These are phyloP conservation scores for Dissophora ornata DNA, from an alignment of 192 early-diverging fungal species.

Conservation along the genomic window DNA sequence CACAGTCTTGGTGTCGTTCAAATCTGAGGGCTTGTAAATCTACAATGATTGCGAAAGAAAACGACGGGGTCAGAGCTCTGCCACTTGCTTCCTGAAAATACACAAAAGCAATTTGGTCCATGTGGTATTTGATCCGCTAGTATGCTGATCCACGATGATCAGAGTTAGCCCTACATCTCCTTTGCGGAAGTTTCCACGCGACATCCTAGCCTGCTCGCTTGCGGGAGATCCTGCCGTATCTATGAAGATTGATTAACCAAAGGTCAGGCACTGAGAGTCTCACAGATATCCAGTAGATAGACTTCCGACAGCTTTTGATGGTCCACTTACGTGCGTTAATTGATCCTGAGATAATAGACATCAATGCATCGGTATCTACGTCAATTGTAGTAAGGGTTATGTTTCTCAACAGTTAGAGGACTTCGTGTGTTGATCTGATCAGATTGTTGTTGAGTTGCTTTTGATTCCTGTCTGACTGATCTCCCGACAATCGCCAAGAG, in stretches of 20 bases:
- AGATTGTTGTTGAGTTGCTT: neutral
- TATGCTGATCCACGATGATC: too few relatives aligned
- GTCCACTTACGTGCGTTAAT: conserved; percentile 39
- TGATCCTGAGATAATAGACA: conserved; percentile 35
- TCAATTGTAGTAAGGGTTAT: too few relatives aligned
- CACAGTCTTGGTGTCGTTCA: conserved; percentile 26
- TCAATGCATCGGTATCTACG: conserved; percentile 29
- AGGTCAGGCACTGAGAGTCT: too few relatives aligned
- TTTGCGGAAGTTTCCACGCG: conserved; percentile 44
- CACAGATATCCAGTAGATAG: too few relatives aligned
- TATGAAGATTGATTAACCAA: neutral
- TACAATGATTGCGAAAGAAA: conserved; percentile 14
- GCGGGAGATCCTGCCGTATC: conserved; percentile 18
- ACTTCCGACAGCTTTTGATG: too few relatives aligned
- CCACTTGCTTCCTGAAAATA: neutral
- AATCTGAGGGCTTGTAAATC: conserved; percentile 47
- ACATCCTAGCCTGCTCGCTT: conserved; percentile 26
- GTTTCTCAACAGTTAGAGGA: neutral
- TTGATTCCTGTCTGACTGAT: too few relatives aligned
- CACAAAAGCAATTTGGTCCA: too few relatives aligned
- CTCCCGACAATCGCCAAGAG: too few relatives aligned
- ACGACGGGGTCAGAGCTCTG: neutral
- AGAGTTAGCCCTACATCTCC: conserved; percentile 40
- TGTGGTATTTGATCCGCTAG: too few relatives aligned
- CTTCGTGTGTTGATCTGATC: neutral